Base-by-base conservation (phyloP, 2,329 filamentous ascomycete genomes). In the Tolypocladium ovalisporum region DNA sequence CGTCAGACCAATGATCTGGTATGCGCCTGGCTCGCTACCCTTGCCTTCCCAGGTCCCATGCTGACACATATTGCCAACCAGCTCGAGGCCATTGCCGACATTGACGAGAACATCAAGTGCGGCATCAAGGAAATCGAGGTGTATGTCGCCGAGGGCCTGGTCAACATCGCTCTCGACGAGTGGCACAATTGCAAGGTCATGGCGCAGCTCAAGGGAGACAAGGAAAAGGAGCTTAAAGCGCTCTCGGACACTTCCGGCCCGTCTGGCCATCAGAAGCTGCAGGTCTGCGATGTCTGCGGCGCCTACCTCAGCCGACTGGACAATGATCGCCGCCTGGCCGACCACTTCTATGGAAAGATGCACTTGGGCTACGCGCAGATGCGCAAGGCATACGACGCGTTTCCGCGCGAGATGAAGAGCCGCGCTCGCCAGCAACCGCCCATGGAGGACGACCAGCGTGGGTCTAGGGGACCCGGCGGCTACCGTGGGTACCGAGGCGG, bases 341-440 rank as follows among this genome's bases (percentile, higher is more conserved):
- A 99, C 70, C 94, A 99, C 72, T 99, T 99, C 70, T 97, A 97
- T 73, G 94, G 94, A 27, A 99, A 99, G 79, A 99, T 99, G 94
- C 94, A 99, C 69, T 76, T 99, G 58, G 94, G 94, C 0, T 99
- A 97, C 70, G 94, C 94, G 19, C 90, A 96, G 75, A 99, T 99
- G 94, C 85, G 94, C 65, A 96, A 94, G 79, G 94, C 91, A 3
- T 91, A 84, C 67, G 91, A 96, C 57, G 77, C 82, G n/a, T 84
- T 99, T 61, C 87, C 87, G 55, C 91, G 91, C 73, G 91, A 97
- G 69, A 79, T 96, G 73, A 89, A 90, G 68, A 87, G 87, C 1
- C 78, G 89, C 34, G 78, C 80, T 53, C 82, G 84, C 44, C 84
- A 60, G 54, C 59, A 59, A 47, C 55, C 83, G 22, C 75, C 77